These are phyloP conservation scores for Chamaecyparis obtusa DNA, from an alignment of 75 land plant species.

Conservation along the genomic window DNA sequence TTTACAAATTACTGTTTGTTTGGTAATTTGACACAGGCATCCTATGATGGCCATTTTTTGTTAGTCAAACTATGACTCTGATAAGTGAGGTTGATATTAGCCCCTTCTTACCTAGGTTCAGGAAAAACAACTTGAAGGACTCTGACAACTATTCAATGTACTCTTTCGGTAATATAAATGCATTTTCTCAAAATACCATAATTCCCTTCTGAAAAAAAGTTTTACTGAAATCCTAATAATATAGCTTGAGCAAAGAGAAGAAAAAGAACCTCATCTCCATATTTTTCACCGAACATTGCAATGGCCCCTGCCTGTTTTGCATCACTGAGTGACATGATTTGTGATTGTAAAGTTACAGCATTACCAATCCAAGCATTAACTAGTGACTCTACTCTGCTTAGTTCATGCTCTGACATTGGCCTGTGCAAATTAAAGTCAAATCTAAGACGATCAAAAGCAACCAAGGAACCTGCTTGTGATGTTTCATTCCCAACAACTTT, in stretches of 20 bases:
- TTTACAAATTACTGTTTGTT: background rate
- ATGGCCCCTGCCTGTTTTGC: conserved; percentile 92
- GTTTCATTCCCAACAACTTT: conserved; percentile 73
- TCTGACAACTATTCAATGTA: background rate
- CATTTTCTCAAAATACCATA: background rate
- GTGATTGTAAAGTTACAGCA: conserved; percentile 62
- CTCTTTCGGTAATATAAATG: background rate
- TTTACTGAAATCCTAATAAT: background rate
- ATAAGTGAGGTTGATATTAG: background rate
- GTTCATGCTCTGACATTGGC: conserved; percentile 64
- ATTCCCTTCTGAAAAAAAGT: background rate
- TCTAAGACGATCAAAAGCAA: conserved; percentile 89
- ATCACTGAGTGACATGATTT: conserved; percentile 75
- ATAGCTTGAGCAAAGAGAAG: background rate
- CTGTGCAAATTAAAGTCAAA: conserved; percentile 91
- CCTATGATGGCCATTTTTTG: background rate
- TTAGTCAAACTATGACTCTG: background rate
- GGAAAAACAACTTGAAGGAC: background rate
- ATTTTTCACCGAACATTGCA: conserved; percentile 98
- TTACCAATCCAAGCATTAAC: conserved; percentile 86
- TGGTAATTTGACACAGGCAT: background rate
- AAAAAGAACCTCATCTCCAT: conserved; percentile 76
- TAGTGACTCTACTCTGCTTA: conserved; percentile 55
- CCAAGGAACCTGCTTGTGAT: conserved; percentile 97
- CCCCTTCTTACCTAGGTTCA: background rate